These are phyloP conservation scores for Paragyromitra xinjiangensis DNA, from an alignment of 495 filamentous ascomycete species.

Conservation along the genomic window DNA sequence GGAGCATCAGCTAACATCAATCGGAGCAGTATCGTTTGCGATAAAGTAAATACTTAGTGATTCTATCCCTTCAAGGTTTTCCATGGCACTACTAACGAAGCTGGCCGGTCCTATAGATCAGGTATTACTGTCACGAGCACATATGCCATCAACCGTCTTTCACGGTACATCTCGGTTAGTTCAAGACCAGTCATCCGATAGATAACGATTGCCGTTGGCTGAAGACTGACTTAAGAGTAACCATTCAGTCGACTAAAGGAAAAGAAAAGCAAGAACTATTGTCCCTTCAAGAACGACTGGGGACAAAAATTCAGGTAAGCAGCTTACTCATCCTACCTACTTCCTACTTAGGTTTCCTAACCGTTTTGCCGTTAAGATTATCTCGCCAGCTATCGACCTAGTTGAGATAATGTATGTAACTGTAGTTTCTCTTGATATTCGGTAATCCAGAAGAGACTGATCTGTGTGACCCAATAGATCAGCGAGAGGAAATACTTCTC, in stretches of 20 bases:
- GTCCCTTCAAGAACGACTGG: conserved; percentile 74
- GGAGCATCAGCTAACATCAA: conserved; percentile 18
- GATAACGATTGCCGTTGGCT: conserved; percentile 23
- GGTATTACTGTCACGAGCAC: conserved; percentile 86
- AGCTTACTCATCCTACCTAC: not conserved
- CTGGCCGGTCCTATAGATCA: conserved; percentile 63
- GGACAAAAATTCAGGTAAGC: conserved; percentile 84
- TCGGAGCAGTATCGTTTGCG: conserved; percentile 47
- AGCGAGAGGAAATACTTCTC: conserved; percentile 90
- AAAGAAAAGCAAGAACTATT: conserved; percentile 75
- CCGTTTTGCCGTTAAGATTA: conserved; percentile 67
- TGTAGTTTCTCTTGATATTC: not conserved
- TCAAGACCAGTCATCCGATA: conserved; percentile 10
- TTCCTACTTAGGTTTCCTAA: not conserved
- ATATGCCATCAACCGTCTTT: conserved; percentile 84
- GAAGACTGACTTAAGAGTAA: conserved; percentile 7
- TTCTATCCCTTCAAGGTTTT: not conserved
- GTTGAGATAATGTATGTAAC: conserved; percentile 83
- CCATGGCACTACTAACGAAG: conserved; percentile 24
- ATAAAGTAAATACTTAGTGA: conserved; percentile 47
- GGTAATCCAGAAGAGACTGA: conserved; percentile 25
- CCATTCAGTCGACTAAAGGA: conserved; percentile 70
- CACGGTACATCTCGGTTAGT: conserved; percentile 77
- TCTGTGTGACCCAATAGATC: conserved; percentile 64
- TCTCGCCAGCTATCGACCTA: conserved; percentile 91